Evolutionary conservation across 2,329 filamentous ascomycete species (phyloP), one percentile per base, ranked within the genome.

Genomic region (Cytospora mali): DNA sequence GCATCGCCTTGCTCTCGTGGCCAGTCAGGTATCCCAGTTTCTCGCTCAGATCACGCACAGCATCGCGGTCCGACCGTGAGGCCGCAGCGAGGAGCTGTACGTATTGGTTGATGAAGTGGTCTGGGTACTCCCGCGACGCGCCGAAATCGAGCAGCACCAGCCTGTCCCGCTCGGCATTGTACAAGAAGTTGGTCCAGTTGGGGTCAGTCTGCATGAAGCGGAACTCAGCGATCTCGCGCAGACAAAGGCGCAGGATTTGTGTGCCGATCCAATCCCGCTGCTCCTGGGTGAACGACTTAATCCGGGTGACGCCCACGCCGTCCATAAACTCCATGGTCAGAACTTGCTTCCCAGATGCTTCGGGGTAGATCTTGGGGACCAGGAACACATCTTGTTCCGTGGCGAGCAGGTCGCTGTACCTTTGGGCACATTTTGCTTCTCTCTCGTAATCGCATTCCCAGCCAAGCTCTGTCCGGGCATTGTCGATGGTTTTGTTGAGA

Each of bases 141-240:
- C 95, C 95, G 75, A 99, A 99, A 76, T 99, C 96, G 58, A 99
- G 87, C 1, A 99, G 85, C 75, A 97, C 93, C 16, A 99, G 88
- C 71, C 87, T 90, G 69, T 87, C 80, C 4, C 83, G 86, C 23
- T 79, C 70, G 1, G 87, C 80, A 70, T 98, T 95, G 81, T 92
- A 99, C 23, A 98, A 82, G 75, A 99, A 99, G 76, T 99, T 99
- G 35, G 94, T 98, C 95, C 95, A 99, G 80, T 99, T 99, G 48
- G 95, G 95, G 73, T 99, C 95, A 6, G 95, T 99, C 78, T 99
- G 95, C 95, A 99, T 99, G 79, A 96, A 98, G 65, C 84, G 88
- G 84, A 97, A 98, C 76, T 97, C 92, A 67, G 89, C 89, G 69
- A 98, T 94, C 77, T 98, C 95, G 63, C 93, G 89, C 46, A 98